phyloP scores from a whole-genome alignment of 192 early-diverging fungal species.

The Backusella psychrophila region DNA sequence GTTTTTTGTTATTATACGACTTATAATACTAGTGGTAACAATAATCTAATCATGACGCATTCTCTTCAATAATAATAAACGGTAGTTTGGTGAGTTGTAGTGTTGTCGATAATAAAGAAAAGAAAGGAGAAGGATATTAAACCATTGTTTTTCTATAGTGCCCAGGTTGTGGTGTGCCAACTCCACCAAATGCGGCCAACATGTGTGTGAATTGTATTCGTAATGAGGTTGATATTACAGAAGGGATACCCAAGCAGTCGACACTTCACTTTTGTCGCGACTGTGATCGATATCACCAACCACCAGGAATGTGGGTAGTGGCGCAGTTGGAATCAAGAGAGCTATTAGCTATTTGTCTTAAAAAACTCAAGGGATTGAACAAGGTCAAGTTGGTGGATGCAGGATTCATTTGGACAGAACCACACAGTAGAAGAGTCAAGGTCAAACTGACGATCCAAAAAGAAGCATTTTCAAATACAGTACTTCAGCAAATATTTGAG shows the following conservation, averaged over 20 bases:
- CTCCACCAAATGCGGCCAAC: constrained; percentile 96
- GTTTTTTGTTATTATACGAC: neutral
- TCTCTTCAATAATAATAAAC: neutral
- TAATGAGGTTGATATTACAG: constrained; percentile 95
- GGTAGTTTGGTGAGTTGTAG: constrained; percentile 3
- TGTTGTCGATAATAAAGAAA: neutral
- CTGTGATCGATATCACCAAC: constrained; percentile 96
- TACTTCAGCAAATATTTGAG: constrained; percentile 95
- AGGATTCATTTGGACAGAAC: constrained; percentile 98
- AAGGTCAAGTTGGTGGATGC: constrained; percentile 97
- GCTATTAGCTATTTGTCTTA: constrained; percentile 88
- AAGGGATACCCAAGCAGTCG: constrained; percentile 96
- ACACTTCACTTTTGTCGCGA: constrained; percentile 97
- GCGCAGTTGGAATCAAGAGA: constrained; percentile 89
- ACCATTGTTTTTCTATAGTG: constrained; percentile 8
- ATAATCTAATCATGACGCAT: neutral
- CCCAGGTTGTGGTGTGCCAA: constrained; percentile 80
- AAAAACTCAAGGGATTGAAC: constrained; percentile 85
- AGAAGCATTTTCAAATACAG: constrained; percentile 92
- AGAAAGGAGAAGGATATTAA: neutral
- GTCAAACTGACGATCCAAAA: constrained; percentile 99
- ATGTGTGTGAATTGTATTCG: constrained; percentile 99
- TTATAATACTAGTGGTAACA: neutral
- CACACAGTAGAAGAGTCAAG: constrained; percentile 85
- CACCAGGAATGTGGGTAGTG: constrained; percentile 87